Percentiles rank a stretch among this genome's conserved stretches.
Conservation (phyloP, 148 eudicot genomes). For the Arbutus unedo region DNA sequence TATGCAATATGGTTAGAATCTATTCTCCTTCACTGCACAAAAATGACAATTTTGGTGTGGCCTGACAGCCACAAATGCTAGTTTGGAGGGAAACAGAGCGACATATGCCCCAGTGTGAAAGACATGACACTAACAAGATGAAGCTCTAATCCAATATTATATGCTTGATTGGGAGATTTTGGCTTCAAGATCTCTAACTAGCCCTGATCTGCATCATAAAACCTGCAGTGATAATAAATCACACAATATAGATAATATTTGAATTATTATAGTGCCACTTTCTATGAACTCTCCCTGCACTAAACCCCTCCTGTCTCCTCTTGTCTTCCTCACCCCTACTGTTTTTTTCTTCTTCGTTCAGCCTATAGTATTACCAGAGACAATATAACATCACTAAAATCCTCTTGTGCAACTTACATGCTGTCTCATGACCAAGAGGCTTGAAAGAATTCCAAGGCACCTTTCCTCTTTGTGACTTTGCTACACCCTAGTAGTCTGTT, state of each 20-base stretch:
- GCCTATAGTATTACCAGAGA: not conserved
- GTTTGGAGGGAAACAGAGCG: not conserved
- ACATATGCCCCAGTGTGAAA: not conserved
- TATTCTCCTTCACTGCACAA: constrained; percentile 8
- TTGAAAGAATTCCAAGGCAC: not conserved
- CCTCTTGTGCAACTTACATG: not conserved
- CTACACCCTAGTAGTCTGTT: not conserved
- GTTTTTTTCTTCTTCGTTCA: not conserved
- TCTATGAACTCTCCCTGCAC: too few relatives aligned
- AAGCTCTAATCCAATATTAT: not conserved
- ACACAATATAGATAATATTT: not conserved
- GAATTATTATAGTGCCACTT: not conserved
- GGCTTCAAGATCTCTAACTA: not conserved
- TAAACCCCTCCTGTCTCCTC: constrained; percentile 4
- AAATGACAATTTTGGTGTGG: not conserved
- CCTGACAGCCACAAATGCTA: not conserved
- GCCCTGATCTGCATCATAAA: not conserved
- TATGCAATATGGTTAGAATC: not conserved
- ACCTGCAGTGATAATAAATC: not conserved
- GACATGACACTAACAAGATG: not conserved
- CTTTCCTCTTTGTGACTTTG: not conserved
- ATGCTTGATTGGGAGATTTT: not conserved
- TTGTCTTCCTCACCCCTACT: not conserved
- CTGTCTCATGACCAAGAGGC: not conserved
- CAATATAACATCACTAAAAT: not conserved